Base-by-base conservation (phyloP, 805 yeast genomes). In the Ogataea nonfermentans region DNA sequence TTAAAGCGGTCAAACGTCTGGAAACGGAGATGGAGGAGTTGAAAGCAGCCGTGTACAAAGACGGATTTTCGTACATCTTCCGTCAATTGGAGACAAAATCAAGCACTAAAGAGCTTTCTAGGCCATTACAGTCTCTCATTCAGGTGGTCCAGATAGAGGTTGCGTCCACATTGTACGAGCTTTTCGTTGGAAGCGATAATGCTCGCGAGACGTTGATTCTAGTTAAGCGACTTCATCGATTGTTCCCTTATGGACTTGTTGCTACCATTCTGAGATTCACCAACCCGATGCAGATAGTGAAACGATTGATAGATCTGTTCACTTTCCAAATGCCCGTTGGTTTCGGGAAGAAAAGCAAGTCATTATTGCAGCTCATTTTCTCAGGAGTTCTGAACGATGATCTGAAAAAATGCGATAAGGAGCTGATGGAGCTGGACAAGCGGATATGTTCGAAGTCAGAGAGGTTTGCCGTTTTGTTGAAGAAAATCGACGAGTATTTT, bases 111-210 rank as follows among this genome's bases (percentile, higher is more conserved):
- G 77, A 84, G 7, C 66, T 88, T 34, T 76, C 91, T 5, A 83
- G 84, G 2, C 69, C 84, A 26, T 67, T 89, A 30, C 70, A 71
- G 47, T 74, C 85, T 33, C 81, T 90, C 48, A 69, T 87, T 29
- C 88, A 85, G 50, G 83, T 96, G 87, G 76, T 83, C 44, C 79
- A 88, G 45, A 75, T 91, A 9, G 91, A 89, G 57, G 62, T 87
- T 7, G 87, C 97, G 0, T 84, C 95, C 0, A 82, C 95, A 0
- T 64, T 91, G 3, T 90, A 86, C 61, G 88, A 86, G 48, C 51
- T 84, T 26, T 83, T 89, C 51, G 67, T 91, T 16, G 93, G 91
- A 1, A 81, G 78, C 37, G 98, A 91, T 57, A 78, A 78, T 46
- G 80, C 95, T 1, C 77, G 79, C 44, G 96, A 87, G 51, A 67